Evolutionary conservation across 2,329 filamentous ascomycete genomes (phyloP), one percentile per base, ranked within the genome.

Genomic region (Fusarium sp.): DNA sequence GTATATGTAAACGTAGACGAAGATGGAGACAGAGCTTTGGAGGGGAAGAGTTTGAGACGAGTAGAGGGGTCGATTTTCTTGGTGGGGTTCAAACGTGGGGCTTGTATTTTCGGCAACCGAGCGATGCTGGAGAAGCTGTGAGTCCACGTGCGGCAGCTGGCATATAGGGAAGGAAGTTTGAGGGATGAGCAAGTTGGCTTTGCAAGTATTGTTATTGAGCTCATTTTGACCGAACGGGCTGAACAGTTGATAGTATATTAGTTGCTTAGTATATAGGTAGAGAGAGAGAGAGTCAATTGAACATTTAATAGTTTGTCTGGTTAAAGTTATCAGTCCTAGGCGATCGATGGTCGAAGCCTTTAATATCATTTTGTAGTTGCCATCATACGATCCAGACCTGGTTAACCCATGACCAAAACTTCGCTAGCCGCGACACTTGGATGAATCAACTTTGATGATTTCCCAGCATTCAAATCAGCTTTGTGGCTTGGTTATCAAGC

Each of bases 1-100:
- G 47, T 27, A 32, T 42, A 60, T 44, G 51, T 38, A 42, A 55
- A 37, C 43, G 50, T 39, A 41, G 42, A 42, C 51, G 55, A 54
- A 47, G 48, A 41, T 48, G 53, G 39, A 48, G 57, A 50, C 43
- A 53, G 50, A 39, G 59, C 55, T 57, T 50, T 60, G 27, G 64
- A 68, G 59, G 63, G 59, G 59, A 68, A 70, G 68, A 71, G 63
- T 66, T 66, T 67, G 69, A 67, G 65, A 38, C 33, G 57, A 57
- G 63, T 70, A 53, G 67, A 69, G 63, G 66, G 66, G 70, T 68
- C 59, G 48, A 65, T 38, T 51, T 57, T 46, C 53, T 56, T 65
- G 45, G 68, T 67, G 68, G 63, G 63, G 66, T 57, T 58, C 25
- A 54, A 38, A 48, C 60, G 59, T 65, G 69, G 66, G 67, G 66